Evolutionary conservation across 2,329 filamentous ascomycete genomes (phyloP).

Genomic region (Phaeomoniella chlamydospora): DNA sequence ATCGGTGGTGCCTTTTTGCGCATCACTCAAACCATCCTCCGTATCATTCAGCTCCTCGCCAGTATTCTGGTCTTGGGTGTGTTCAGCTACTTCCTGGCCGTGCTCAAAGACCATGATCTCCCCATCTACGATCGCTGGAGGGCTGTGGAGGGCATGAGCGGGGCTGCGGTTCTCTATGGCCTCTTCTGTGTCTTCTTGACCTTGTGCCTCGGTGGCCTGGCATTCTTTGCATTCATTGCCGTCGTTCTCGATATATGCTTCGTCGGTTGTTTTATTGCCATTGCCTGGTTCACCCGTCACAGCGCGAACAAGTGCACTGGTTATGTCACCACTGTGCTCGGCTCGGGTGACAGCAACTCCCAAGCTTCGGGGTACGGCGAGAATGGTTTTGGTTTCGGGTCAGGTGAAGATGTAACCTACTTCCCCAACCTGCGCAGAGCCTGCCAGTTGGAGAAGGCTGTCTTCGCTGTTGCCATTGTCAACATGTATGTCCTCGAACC

Average conservation of each 20-base stretch:
- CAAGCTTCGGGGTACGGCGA: constrained; percentile 34
- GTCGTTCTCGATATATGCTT: constrained; percentile 68
- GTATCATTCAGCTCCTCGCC: constrained; percentile 59
- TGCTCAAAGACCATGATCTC: constrained; percentile 50
- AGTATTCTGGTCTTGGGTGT: constrained; percentile 61
- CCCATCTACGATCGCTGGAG: constrained; percentile 50
- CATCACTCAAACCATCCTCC: constrained; percentile 54
- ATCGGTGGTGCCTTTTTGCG: constrained; percentile 51
- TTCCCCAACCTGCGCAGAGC: constrained; percentile 36
- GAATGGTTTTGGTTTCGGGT: constrained; percentile 24
- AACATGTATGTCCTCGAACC: constrained; percentile 41
- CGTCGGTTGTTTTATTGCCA: constrained; percentile 62
- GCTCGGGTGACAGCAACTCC: constrained; percentile 41
- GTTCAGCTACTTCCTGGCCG: constrained; percentile 72
- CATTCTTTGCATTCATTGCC: constrained; percentile 57
- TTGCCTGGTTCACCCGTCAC: constrained; percentile 58
- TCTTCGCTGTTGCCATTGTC: constrained; percentile 64
- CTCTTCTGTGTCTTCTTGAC: constrained; percentile 58
- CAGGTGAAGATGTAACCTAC: constrained; percentile 12
- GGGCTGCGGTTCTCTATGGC: constrained; percentile 60
- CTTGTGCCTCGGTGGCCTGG: constrained; percentile 63
- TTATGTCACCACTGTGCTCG: constrained; percentile 52
- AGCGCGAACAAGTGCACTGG: constrained; percentile 55
- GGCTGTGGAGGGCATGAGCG: constrained; percentile 66
- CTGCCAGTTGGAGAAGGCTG: constrained; percentile 63